Evolutionary conservation across 257 asterid genomes (phyloP).

Genomic region (Gynochthodes officinalis): DNA sequence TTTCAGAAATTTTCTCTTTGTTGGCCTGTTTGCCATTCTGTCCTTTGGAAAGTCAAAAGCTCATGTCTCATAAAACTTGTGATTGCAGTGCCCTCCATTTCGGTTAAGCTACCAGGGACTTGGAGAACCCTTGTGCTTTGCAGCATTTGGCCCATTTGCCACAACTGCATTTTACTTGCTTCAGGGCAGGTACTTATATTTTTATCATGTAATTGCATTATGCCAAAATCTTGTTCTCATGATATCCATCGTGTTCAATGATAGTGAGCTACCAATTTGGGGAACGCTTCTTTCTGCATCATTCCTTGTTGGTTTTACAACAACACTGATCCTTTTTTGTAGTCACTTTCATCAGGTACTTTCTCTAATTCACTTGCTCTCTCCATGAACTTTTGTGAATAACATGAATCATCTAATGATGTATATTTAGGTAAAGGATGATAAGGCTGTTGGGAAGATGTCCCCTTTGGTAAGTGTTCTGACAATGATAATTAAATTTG

Average conservation of each 20-base stretch:
- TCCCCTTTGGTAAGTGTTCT: constrained; percentile 70
- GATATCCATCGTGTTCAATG: constrained; percentile 13
- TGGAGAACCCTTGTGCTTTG: constrained; percentile 93
- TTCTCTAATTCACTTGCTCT: constrained; percentile 10
- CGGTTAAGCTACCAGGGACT: constrained; percentile 81
- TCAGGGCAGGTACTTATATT: constrained; percentile 41
- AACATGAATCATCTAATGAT: constrained; percentile 13
- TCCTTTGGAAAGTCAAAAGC: background rate
- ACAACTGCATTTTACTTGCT: constrained; percentile 88
- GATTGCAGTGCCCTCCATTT: constrained; percentile 84
- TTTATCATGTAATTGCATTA: background rate
- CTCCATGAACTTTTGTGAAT: background rate
- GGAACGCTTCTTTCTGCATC: constrained; percentile 62
- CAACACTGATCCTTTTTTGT: constrained; percentile 81
- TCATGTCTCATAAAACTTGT: background rate
- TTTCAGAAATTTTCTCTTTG: background rate
- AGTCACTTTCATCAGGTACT: constrained; percentile 93
- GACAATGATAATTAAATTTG: background rate
- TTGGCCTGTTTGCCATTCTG: background rate
- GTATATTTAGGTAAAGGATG: constrained; percentile 57
- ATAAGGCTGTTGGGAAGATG: constrained; percentile 58
- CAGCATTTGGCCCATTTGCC: constrained; percentile 90
- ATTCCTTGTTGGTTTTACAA: constrained; percentile 73
- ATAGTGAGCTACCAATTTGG: constrained; percentile 55
- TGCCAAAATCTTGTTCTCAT: constrained; percentile 5